phyloP scores from a whole-genome alignment of 2,329 filamentous ascomycete genomes.

The Fusarium tuaranense region DNA sequence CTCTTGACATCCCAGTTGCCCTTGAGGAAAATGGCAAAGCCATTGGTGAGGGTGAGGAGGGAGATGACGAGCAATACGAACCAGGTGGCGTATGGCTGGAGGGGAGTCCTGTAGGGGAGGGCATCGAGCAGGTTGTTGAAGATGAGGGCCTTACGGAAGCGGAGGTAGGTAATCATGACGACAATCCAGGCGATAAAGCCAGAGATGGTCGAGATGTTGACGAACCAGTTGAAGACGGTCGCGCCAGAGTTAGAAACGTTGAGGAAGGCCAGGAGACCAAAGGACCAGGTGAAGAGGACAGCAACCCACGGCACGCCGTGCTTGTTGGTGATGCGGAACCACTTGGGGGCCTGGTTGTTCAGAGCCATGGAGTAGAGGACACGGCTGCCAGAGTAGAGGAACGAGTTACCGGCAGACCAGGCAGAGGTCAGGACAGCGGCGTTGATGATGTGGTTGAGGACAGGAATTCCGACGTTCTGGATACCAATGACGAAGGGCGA shows the following conservation, averaged over 20 bases:
- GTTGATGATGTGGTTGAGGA: constrained; percentile 75
- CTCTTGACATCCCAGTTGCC: constrained; percentile 25
- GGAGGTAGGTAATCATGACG: constrained; percentile 68
- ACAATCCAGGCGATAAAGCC: constrained; percentile 72
- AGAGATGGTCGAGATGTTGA: constrained; percentile 74
- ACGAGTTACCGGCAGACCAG: constrained; percentile 70
- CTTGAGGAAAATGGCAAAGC: constrained; percentile 32
- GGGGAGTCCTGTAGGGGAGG: constrained; percentile 63
- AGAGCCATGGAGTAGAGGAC: constrained; percentile 76
- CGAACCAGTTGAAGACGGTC: constrained; percentile 77
- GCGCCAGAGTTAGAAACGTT: constrained; percentile 73
- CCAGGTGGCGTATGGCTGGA: constrained; percentile 70
- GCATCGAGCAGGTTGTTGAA: constrained; percentile 58
- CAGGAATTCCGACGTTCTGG: constrained; percentile 70
- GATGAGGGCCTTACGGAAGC: constrained; percentile 67
- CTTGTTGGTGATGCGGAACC: constrained; percentile 70
- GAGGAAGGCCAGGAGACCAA: constrained; percentile 77
- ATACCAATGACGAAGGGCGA: constrained; percentile 77
- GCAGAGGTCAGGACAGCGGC: constrained; percentile 75
- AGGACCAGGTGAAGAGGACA: constrained; percentile 64
- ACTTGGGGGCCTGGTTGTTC: constrained; percentile 72
- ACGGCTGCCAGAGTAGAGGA: constrained; percentile 75
- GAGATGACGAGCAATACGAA: constrained; percentile 28
- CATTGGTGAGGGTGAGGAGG: constrained; percentile 34
- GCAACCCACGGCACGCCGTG: constrained; percentile 69